Evolutionary conservation across 2,329 filamentous ascomycete genomes (phyloP).

Genomic region (Diaporthe ilicicola): DNA sequence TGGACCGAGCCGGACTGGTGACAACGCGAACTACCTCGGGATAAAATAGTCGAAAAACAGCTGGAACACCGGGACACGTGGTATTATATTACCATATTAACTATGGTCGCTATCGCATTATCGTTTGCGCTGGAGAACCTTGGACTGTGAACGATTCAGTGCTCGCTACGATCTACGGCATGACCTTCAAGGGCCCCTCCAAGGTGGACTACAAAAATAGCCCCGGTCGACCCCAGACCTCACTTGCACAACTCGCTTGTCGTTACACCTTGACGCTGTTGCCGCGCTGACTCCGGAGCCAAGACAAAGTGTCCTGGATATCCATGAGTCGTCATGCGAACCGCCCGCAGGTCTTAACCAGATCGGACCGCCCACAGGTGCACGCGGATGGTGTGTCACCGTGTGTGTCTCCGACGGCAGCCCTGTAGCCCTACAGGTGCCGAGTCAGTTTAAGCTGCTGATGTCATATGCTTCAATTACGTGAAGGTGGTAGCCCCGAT

Average conservation of each 20-base stretch:
- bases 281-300: neutral
- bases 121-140: neutral
- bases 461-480: slow-evolving; percentile 18
- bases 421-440: slow-evolving; percentile 5
- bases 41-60: neutral
- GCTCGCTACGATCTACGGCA: slow-evolving; percentile 2
- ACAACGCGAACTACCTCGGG: neutral
- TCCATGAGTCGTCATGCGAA: slow-evolving; percentile 11
- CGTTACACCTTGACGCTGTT: slow-evolving; percentile 11
- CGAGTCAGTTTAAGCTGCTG: slow-evolving; percentile 3
- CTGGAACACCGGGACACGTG: neutral
- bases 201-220: slow-evolving; percentile 12
- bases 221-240: neutral
- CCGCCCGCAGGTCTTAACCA: slow-evolving; percentile 12
- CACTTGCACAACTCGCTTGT: slow-evolving; percentile 11
- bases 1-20: neutral
- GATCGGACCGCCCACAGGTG: slow-evolving; percentile 3
- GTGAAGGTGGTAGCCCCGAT: neutral
- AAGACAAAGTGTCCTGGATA: neutral
- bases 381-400: neutral
- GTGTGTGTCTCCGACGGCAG: neutral
- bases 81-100: neutral
- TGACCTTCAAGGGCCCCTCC: slow-evolving; percentile 3
- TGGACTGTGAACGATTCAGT: neutral
- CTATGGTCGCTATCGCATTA: neutral